Conservation (phyloP, 805 yeast species). For the Metschnikowia sp. region DNA sequence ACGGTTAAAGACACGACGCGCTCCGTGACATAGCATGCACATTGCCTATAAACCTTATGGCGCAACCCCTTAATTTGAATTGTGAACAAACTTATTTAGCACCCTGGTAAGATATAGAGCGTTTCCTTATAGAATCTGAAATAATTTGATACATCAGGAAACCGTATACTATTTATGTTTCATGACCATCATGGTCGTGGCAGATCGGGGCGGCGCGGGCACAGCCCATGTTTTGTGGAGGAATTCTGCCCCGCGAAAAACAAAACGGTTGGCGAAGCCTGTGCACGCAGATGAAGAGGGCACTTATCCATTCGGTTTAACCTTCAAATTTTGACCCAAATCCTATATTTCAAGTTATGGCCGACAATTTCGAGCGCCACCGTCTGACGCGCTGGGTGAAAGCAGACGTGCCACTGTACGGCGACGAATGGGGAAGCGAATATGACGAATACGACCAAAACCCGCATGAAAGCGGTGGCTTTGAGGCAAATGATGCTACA, state of each 20-base stretch:
- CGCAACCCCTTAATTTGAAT: too few species aligned
- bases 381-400: constrained; percentile 43
- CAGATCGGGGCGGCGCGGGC: not conserved
- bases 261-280: not conserved
- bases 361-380: constrained; percentile 41
- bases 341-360: constrained; percentile 12
- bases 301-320: not conserved
- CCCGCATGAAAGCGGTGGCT: not conserved
- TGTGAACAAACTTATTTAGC: too few species aligned
- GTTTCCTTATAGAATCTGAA: not conserved
- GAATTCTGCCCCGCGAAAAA: constrained; percentile 2
- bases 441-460: constrained; percentile 25
- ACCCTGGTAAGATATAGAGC: too few species aligned
- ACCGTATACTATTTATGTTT: too few species aligned
- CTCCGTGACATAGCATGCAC: too few species aligned
- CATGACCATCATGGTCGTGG: too few species aligned
- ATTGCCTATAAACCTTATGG: too few species aligned
- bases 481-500: not conserved
- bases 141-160: too few species aligned
- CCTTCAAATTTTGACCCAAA: not conserved
- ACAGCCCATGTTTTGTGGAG: constrained; percentile 8
- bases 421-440: constrained; percentile 42
- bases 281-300: not conserved
- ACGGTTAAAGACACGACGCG: too few species aligned
- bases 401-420: constrained; percentile 40